Percentiles rank a stretch among this genome's conserved stretches.
These are phyloP conservation scores for Rhododendron griersonianum DNA, from an alignment of 148 eudicot species.

Conservation along the genomic window DNA sequence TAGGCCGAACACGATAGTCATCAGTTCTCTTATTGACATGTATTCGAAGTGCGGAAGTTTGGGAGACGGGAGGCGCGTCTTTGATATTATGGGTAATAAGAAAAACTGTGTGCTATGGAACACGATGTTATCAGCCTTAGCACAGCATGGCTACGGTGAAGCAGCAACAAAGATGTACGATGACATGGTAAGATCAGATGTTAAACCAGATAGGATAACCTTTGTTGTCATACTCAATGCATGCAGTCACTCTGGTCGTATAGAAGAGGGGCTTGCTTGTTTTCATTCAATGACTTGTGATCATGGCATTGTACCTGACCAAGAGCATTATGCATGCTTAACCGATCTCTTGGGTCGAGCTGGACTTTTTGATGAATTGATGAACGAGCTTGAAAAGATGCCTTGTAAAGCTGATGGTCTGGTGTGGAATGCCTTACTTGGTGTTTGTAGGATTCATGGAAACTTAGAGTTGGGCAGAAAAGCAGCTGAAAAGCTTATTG, in stretches of 20 bases:
- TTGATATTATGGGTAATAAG: constrained; percentile 40
- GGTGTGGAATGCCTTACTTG: constrained; percentile 63
- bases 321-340: constrained; percentile 69
- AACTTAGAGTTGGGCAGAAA: constrained; percentile 47
- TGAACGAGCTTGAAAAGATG: constrained; percentile 53
- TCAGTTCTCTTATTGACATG: constrained; percentile 81
- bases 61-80: constrained; percentile 42
- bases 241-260: constrained; percentile 71
- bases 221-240: constrained; percentile 59
- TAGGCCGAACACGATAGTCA: constrained; percentile 52
- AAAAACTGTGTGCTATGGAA: constrained; percentile 60
- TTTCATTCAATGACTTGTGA: constrained; percentile 50
- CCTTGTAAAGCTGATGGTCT: constrained; percentile 44
- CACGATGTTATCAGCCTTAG: constrained; percentile 64
- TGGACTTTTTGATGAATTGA: constrained; percentile 54
- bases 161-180: constrained; percentile 41
- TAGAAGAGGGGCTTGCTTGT: constrained; percentile 46
- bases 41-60: constrained; percentile 73
- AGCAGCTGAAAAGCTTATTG: constrained; percentile 54
- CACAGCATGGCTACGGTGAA: constrained; percentile 66
- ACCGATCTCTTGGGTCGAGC: constrained; percentile 68
- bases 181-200: constrained; percentile 48
- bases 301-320: constrained; percentile 53
- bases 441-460: constrained; percentile 62
- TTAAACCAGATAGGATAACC: constrained; percentile 60